Evolutionary conservation across 768 basidiomycete genomes (phyloP).

Genomic region (Trametes gibbosa): DNA sequence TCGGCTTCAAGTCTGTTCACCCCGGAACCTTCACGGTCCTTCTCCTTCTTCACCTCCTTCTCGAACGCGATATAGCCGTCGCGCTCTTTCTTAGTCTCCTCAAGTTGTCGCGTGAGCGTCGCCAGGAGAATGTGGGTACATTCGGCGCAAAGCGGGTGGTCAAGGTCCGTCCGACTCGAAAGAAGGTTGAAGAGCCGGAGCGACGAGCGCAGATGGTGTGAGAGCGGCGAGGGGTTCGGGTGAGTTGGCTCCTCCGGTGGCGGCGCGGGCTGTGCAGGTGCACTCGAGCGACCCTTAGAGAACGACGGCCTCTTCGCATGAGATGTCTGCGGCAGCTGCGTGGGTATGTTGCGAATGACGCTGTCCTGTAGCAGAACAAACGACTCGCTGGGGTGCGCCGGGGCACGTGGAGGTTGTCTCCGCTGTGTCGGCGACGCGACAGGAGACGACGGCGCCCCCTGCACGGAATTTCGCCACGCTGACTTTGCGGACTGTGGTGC

Average conservation of each 20-base stretch:
- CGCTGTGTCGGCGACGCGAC: conserved; percentile 53
- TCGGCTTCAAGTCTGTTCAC: conserved; percentile 62
- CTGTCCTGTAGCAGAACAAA: conserved; percentile 91
- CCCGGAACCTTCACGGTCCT: conserved; percentile 63
- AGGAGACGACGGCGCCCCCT: conserved; percentile 32
- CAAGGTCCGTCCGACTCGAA: conserved; percentile 74
- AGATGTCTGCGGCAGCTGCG: conserved; percentile 42
- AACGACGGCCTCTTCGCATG: conserved; percentile 43
- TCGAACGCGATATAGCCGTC: conserved; percentile 95
- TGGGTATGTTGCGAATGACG: conserved; percentile 67
- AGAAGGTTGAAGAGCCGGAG: conserved; percentile 73
- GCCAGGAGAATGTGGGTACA: conserved; percentile 83
- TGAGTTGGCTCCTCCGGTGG: conserved; percentile 47
- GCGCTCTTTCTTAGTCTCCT: conserved; percentile 87
- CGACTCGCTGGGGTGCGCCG: conserved; percentile 73
- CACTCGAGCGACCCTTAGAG: conserved; percentile 34
- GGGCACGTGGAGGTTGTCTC: conserved; percentile 55
- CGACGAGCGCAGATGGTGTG: conserved; percentile 75
- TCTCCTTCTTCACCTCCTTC: conserved; percentile 79
- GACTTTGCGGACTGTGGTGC: conserved; percentile 52
- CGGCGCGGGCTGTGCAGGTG: conserved; percentile 27
- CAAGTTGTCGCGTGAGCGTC: conserved; percentile 74
- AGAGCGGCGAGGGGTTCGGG: conserved; percentile 68
- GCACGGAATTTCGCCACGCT: conserved; percentile 61
- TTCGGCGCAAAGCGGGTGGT: conserved; percentile 93